Evolutionary conservation across 2,329 filamentous ascomycete species (phyloP), one percentile per base, ranked within the genome.

Genomic region (Penicillium sclerotigenum): DNA sequence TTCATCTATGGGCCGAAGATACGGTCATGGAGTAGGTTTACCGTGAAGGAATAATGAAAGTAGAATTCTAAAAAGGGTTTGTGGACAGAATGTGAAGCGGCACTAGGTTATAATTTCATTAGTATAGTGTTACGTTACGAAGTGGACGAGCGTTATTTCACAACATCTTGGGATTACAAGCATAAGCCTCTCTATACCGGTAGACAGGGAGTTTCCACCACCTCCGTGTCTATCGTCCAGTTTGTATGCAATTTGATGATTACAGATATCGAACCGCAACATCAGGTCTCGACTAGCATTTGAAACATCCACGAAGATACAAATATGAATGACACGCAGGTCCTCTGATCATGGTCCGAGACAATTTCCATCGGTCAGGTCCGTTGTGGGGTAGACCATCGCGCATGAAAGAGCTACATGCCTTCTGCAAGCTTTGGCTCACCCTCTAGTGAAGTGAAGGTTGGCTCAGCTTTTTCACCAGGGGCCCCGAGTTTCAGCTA

Each of bases 1-100:
- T 79, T 74, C 68, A 70, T 65, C n/a, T 79, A 70, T 61, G 77
- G 78, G 0, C 69, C 69, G 50, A 65, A 42, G 42, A 66, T 80
- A 57, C 67, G 77, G 49, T 64, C 55, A 13, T 75, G 65, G 68
- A 79, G 76, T 64, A 69, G 70, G 53, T 79, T 70, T 46, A 66
- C 59, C 11, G 7, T 24, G 4, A 49, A 50, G n/a, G 48, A 51
- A 26, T 24, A 38, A 36, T 29, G 14, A 29, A 10, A 2, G 2
- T 9, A 6, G 13, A 28, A 5, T 3, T 22, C 8, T 18, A 13
- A 11, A 5, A 22, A 22, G 1, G n/a, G 14, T 9, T 14, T 3
- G 31, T 46, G 4, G 4, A 46, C 1, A 33, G 29, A 13, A 3
- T n/a, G 13, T 14, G 0, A 14, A 29, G n/a, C 11, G 2, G 7